Evolutionary conservation across 345 rosid genomes (phyloP).

Genomic region (Eucalyptus camaldulensis): DNA sequence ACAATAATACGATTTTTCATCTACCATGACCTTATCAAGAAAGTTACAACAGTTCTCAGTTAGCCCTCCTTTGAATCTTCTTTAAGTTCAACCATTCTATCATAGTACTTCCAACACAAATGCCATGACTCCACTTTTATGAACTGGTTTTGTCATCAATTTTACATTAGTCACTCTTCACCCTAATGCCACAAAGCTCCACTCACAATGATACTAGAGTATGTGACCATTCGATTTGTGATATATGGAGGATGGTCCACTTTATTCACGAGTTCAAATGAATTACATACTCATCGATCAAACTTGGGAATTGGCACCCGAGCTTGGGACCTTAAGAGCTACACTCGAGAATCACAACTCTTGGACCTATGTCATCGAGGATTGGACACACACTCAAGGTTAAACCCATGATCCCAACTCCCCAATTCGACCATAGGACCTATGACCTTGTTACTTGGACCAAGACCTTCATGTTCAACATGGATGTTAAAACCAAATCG

Average conservation of each 20-base stretch:
- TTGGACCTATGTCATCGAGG: background rate
- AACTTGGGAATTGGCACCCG: fast-evolving
- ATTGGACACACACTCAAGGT: background rate
- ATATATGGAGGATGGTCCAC: background rate
- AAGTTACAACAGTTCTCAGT: fast-evolving
- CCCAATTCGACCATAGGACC: background rate
- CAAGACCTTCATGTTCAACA: background rate
- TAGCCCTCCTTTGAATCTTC: fast-evolving
- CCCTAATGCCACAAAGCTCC: background rate
- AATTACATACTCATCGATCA: background rate
- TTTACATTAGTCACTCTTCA: fast-evolving
- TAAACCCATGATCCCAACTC: background rate
- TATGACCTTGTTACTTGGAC: background rate
- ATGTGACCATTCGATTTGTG: background rate
- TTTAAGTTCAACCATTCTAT: background rate
- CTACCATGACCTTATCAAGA: fast-evolving
- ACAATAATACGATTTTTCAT: fast-evolving
- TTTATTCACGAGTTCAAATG: background rate
- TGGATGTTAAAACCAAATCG: background rate
- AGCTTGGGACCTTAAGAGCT: background rate
- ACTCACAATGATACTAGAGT: background rate
- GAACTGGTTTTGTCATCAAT: fast-evolving
- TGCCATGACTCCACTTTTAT: background rate
- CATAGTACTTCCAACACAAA: no score
- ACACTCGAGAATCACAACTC: background rate